Evolutionary conservation across 1,139 yeast species (phyloP), one percentile per base, ranked within the genome.

Genomic region (Candida sp.): DNA sequence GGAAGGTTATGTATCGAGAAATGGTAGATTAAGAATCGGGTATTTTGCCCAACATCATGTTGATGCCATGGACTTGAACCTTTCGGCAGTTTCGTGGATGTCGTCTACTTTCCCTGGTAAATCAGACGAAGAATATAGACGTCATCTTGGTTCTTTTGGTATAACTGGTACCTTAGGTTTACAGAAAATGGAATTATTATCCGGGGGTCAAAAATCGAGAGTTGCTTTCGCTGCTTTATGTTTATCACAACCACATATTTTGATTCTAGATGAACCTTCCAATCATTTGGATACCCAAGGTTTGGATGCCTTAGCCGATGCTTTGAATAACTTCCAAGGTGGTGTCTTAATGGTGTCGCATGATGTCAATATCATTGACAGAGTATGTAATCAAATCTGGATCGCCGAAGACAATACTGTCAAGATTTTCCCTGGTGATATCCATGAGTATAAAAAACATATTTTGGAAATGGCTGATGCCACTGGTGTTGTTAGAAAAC

Each of bases 31-130:
- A 53, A 80, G 99, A 67, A 86, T 93, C 42, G 99, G 97, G 19
- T 95, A 95, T 66, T 93, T 93, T 71, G 98, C 99, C n/a, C 99
- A 93, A 70, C 99, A 93, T 63, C 99, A 93, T 60, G 96, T 93
- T 52, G 99, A 93, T 59, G 86, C 93, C n/a, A 88, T 93, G 97
- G 99, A 93, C 59, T 71, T 91, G 54, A 74, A 68, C n/a, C 70
- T 82, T 41, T 86, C 90, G 45, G 97, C 99, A 0, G 97, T 93
- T 6, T 84, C 86, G 44, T 93, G 98, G 97, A 81, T 93, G 90
- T 85, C 96, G 6, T 75, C 79, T 49, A 79, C 87, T 4, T 89
- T 76, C 73, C 99, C 98, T 2, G 98, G 99, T 43, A 89, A 85
- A 62, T 80, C 91, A 1, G 99, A 91, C 60, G 99, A 93, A 69